phyloP scores from a whole-genome alignment of 179 eudicot genomes.

The Spergularia azorica region DNA sequence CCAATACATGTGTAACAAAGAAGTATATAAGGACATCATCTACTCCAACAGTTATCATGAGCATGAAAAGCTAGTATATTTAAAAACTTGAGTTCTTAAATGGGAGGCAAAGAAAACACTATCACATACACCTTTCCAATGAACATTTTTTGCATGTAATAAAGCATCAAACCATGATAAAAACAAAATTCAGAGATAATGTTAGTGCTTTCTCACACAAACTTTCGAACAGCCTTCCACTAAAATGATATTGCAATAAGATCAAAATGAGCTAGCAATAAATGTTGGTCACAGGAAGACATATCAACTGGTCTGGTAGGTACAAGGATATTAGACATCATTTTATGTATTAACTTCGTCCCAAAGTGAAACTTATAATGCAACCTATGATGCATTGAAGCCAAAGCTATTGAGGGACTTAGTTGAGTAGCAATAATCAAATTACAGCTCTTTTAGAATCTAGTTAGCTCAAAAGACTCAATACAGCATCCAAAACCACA shows the following conservation, averaged over 20 bases:
- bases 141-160: background rate
- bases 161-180: slow-evolving; percentile 14
- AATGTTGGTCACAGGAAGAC: slow-evolving; percentile 7
- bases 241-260: background rate
- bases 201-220: slow-evolving; percentile 1
- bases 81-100: background rate
- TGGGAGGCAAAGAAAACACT: background rate
- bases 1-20: background rate
- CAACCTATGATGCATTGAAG: background rate
- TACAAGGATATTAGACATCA: no score
- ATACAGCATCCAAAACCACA: no score
- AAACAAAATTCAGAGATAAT: slow-evolving; percentile 7
- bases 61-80: background rate
- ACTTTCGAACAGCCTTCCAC: slow-evolving; percentile 8
- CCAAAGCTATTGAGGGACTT: background rate
- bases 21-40: background rate
- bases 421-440: background rate
- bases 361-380: background rate
- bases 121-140: slow-evolving; percentile 13
- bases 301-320: background rate
- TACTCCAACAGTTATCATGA: background rate
- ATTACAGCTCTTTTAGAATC: background rate
- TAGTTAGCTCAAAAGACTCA: background rate
- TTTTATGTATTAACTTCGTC: background rate
- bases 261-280: background rate